Conservation (phyloP, 805 yeast species). For the Kuraishia ogatae region DNA sequence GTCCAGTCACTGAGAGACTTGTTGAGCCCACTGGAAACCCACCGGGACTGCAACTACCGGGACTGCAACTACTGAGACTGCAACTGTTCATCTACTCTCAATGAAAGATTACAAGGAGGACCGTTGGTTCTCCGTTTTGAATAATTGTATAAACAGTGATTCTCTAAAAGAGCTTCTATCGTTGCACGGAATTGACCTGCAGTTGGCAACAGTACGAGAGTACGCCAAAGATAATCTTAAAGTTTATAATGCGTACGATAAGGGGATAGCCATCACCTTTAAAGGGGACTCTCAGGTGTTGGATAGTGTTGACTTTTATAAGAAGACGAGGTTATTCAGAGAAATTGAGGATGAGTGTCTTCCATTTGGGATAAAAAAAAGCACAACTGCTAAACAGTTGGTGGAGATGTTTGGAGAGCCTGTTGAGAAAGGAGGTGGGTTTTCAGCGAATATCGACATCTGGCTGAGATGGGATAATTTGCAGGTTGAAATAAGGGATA, state of each 20-base stretch:
- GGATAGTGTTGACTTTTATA: conserved; percentile 27
- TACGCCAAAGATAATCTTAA: not conserved
- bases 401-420: conserved; percentile 30
- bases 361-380: conserved; percentile 12
- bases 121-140: not conserved
- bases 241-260: not conserved
- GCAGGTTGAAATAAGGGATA: conserved; percentile 26
- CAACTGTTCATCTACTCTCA: too few relatives aligned
- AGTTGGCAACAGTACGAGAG: not conserved
- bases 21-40: too few relatives aligned
- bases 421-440: conserved; percentile 31
- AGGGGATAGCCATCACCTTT: not conserved
- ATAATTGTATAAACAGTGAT: not conserved
- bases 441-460: conserved; percentile 20
- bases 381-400: conserved; percentile 19
- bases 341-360: conserved; percentile 9
- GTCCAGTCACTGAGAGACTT: too few relatives aligned
- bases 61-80: too few relatives aligned
- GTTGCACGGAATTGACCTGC: not conserved
- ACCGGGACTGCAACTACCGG: too few relatives aligned
- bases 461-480: conserved; percentile 30
- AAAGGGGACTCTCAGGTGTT: conserved; percentile 4
- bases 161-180: not conserved
- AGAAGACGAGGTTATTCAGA: conserved; percentile 8
- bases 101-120: not conserved